These are phyloP conservation scores for Aspergillus cejpii DNA, from an alignment of 2,329 filamentous ascomycete species.

Conservation along the genomic window DNA sequence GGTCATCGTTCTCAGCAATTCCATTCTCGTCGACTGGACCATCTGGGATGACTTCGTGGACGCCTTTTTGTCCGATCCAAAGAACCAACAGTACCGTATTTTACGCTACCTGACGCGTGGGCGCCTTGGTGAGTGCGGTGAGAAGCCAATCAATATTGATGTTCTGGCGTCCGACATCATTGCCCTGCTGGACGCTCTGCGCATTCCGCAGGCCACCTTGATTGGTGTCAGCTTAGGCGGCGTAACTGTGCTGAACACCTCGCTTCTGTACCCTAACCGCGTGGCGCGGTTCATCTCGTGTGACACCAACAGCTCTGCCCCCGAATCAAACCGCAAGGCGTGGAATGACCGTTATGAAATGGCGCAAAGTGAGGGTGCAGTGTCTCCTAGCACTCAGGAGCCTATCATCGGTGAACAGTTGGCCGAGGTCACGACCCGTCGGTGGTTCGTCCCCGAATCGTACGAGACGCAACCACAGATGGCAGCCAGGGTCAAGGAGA, in stretches of 20 bases:
- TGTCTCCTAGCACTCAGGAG: conserved; percentile 36
- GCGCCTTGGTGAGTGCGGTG: conserved; percentile 43
- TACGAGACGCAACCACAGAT: conserved; percentile 51
- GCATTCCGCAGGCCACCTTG: conserved; percentile 60
- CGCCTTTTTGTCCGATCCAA: conserved; percentile 48
- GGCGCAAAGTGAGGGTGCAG: conserved; percentile 51
- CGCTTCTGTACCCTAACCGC: conserved; percentile 57
- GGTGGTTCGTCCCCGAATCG: conserved; percentile 63
- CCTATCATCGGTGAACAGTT: conserved; percentile 57
- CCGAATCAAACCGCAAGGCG: conserved; percentile 65
- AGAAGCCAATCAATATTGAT: conserved; percentile 53
- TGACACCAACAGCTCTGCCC: conserved; percentile 70
- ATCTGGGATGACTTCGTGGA: conserved; percentile 75
- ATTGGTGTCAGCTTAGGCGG: conserved; percentile 78
- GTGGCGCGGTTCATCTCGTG: conserved; percentile 61
- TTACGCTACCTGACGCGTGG: conserved; percentile 74
- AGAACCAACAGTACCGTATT: conserved; percentile 59
- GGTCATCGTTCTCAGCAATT: conserved; percentile 69
- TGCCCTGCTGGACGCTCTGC: conserved; percentile 60
- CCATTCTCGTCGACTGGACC: conserved; percentile 65
- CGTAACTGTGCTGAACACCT: conserved; percentile 67
- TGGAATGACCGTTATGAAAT: conserved; percentile 71
- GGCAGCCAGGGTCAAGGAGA: conserved; percentile 56
- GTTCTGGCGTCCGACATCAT: conserved; percentile 62
- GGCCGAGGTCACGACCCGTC: conserved; percentile 62